Evolutionary conservation across 2,329 filamentous ascomycete species (phyloP).

Genomic region (Talaromyces sp.): DNA sequence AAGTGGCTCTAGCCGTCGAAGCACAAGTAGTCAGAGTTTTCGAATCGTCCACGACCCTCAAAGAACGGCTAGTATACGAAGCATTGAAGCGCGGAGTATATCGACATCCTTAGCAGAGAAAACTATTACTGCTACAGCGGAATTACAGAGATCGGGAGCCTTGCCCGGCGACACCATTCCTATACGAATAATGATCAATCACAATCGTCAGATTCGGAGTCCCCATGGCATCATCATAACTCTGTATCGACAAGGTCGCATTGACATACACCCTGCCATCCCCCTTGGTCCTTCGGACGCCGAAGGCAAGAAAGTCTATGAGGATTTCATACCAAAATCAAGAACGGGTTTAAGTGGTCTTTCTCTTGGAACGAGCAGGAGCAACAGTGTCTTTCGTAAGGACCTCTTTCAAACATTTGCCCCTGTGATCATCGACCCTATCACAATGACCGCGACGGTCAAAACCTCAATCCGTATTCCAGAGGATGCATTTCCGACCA

Average conservation of each 20-base stretch:
- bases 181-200: slow-evolving; percentile 75
- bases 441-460: slow-evolving; percentile 71
- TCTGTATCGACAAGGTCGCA: slow-evolving; percentile 82
- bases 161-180: slow-evolving; percentile 79
- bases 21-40: slow-evolving; percentile 59
- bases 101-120: slow-evolving; percentile 60
- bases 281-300: slow-evolving; percentile 60
- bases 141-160: slow-evolving; percentile 76
- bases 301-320: slow-evolving; percentile 66
- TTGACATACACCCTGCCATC: slow-evolving; percentile 70
- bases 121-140: slow-evolving; percentile 81
- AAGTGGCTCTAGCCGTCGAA: slow-evolving; percentile 67
- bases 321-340: slow-evolving; percentile 83
- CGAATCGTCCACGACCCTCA: slow-evolving; percentile 49
- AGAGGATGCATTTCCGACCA: slow-evolving; percentile 88
- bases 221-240: slow-evolving; percentile 91
- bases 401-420: slow-evolving; percentile 86
- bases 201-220: slow-evolving; percentile 85
- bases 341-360: slow-evolving; percentile 81
- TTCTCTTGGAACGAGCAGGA: slow-evolving; percentile 78
- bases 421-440: slow-evolving; percentile 82
- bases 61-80: slow-evolving; percentile 34
- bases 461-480: slow-evolving; percentile 82
- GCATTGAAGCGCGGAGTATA: slow-evolving; percentile 50
- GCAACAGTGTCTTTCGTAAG: slow-evolving; percentile 90